Evolutionary conservation across 306 rosid species (phyloP), one percentile per base, ranked within the genome.

Genomic region (Castanospermum australe): DNA sequence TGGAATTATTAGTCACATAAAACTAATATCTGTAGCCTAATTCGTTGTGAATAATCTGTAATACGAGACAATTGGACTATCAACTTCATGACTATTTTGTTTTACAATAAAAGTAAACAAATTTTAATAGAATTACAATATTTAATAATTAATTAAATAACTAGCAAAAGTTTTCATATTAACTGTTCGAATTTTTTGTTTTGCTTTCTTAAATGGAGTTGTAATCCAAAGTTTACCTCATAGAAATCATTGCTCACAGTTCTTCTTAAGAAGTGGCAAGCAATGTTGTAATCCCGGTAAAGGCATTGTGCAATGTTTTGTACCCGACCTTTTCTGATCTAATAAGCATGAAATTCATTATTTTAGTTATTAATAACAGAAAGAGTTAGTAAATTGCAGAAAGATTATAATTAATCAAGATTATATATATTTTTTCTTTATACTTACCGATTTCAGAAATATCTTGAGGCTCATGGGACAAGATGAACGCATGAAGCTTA

Each of bases 361-460:
- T 54, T 73, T 66, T 1, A 44, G 14, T 15, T 12, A 67, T 1
- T 42, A 67, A 41, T 7, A 25, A 11, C n/a, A n/a, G n/a, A 2
- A 3, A 7, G 0, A 54, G 30, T 17, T 42, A 32, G 2, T n/a
- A 44, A 22, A 36, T 61, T n/a, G 10, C 38, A 52, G 0, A 36
- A 12, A 11, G 22, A 56, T 54, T 22, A 10, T 2, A 65, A 36
- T n/a, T 15, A 5, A 13, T 13, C 1, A n/a, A 5, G n/a, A n/a
- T n/a, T n/a, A n/a, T n/a, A n/a, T 22, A 4, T 39, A 41, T 24
- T n/a, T 11, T 0, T 14, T 0, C 24, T 67, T 56, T 21, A 79
- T 62, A 48, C 83, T 17, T 41, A 80, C 84, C 24, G 84, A 80
- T 80, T 75, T 80, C 4, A 77, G 55, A 44, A 55, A 76, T 24